phyloP scores from a whole-genome alignment of 352 stramenopile genomes.

The Pythium monospermum region DNA sequence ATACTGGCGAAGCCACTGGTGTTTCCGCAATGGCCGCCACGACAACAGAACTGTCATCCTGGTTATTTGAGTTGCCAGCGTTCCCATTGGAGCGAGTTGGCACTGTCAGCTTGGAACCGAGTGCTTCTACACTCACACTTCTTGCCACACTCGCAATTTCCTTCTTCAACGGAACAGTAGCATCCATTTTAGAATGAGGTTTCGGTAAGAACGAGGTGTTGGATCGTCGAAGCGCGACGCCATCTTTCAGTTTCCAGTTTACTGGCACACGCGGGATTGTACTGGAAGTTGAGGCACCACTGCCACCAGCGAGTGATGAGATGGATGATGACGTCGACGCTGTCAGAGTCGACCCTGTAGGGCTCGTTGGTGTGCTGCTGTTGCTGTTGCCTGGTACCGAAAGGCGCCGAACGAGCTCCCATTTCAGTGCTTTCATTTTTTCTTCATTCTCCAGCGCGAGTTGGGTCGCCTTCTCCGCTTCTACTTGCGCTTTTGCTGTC shows the following conservation, averaged over 20 bases:
- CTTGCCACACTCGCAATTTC: not conserved
- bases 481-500: constrained; percentile 44
- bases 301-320: constrained; percentile 3
- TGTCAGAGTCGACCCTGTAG: not conserved
- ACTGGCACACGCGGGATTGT: constrained; percentile 31
- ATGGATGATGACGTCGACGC: constrained; percentile 4
- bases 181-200: not conserved
- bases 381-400: constrained; percentile 13
- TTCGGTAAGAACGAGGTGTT: constrained; percentile 8
- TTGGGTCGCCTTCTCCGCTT: constrained; percentile 38
- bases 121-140: too few relatives aligned
- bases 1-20: not conserved
- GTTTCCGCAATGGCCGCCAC: not conserved
- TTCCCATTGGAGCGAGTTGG: too few relatives aligned
- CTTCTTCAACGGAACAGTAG: not conserved
- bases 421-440: constrained; percentile 67
- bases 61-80: too few relatives aligned
- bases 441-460: constrained; percentile 42
- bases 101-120: too few relatives aligned
- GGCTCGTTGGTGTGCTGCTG: constrained; percentile 1
- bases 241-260: constrained; percentile 54
- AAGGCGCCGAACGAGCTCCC: constrained; percentile 62
- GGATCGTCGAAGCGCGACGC: constrained; percentile 27
- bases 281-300: too few relatives aligned
- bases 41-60: too few relatives aligned